Base-by-base conservation (phyloP, 78 protist species). In the Speleostelium caveatum region DNA sequence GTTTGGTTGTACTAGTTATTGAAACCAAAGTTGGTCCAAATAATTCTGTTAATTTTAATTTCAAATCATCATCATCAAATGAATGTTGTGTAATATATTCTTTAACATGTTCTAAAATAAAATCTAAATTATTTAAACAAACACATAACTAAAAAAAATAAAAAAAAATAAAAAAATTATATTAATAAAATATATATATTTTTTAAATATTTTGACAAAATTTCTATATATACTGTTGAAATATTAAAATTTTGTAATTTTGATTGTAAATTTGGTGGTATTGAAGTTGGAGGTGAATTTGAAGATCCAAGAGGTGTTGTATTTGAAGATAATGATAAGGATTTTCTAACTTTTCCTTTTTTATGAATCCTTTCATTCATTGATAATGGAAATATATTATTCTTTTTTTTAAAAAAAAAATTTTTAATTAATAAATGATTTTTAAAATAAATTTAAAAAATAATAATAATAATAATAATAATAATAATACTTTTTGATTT, bases 81-180 rank as follows among this genome's bases (percentile, higher is more conserved):
- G 72, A 56, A 45, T 83, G 41, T 41, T 83, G 61, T 58, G 67
- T 66, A 12, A 83, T 69, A 49, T 83, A 83, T 1, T 61, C 55
- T 1, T 65, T 38, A 1, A 83, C 30, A 42, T 83, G 63, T 24
- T 49, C 14, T 16, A 68, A 51, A 22, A 83, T 83, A 30, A 68
- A 69, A 36, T 83, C 91, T 38, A 83, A 45, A 59, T 83, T 83
- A 6, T 83, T 83, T 5, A 83, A 45, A 60, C 91, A 83, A 41
- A 83, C 76, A 69, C 77, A 69, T 19, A 83, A 38, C 53, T 66
- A 4, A n/a, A 58, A n/a, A n/a, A n/a, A n/a, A n/a, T n/a, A n/a
- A n/a, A n/a, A n/a, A n/a, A n/a, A n/a, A 14, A 49, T 16, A 49
- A 16, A 49, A 49, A 16, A 49, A 16, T 49, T 49, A 49, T 16